Evolutionary conservation across 257 asterid genomes (phyloP).

Genomic region (Solanum virginianum): DNA sequence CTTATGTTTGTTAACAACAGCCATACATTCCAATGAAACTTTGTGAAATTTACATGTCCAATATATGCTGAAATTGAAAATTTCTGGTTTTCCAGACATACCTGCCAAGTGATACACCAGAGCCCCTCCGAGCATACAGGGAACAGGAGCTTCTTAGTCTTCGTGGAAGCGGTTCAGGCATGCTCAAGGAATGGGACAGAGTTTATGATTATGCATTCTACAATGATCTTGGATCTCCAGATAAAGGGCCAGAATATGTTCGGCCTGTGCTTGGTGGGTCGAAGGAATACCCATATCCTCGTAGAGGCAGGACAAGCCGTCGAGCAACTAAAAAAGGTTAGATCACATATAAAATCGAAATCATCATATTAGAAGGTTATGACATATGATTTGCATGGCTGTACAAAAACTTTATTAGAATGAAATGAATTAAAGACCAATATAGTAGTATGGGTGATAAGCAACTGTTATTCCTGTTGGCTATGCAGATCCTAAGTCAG

Average conservation of each 20-base stretch:
- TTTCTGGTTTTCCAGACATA: slow-evolving; percentile 34
- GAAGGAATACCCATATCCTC: slow-evolving; percentile 64
- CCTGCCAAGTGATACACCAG: slow-evolving; percentile 60
- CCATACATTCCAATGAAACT: not conserved
- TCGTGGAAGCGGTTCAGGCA: slow-evolving; percentile 47
- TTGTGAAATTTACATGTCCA: not conserved
- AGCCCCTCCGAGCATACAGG: slow-evolving; percentile 45
- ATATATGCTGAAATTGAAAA: not conserved
- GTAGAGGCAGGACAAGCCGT: slow-evolving; percentile 83
- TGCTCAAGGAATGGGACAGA: slow-evolving; percentile 78
- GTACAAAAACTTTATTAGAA: not conserved
- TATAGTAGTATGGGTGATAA: not conserved
- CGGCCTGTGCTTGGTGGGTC: slow-evolving; percentile 83
- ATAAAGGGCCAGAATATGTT: slow-evolving; percentile 37
- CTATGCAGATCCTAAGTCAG: slow-evolving; percentile 55
- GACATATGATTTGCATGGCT: not conserved
- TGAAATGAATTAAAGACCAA: not conserved
- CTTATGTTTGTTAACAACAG: not conserved
- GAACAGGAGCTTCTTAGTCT: slow-evolving; percentile 62
- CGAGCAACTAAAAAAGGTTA: slow-evolving; percentile 53
- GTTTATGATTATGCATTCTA: slow-evolving; percentile 84
- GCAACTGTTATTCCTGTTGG: not conserved
- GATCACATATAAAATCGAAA: not conserved
- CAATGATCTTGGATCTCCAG: slow-evolving; percentile 73
- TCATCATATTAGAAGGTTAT: not conserved